Evolutionary conservation across 106 monocot species (phyloP).

Genomic region (Phalaenopsis equestris): DNA sequence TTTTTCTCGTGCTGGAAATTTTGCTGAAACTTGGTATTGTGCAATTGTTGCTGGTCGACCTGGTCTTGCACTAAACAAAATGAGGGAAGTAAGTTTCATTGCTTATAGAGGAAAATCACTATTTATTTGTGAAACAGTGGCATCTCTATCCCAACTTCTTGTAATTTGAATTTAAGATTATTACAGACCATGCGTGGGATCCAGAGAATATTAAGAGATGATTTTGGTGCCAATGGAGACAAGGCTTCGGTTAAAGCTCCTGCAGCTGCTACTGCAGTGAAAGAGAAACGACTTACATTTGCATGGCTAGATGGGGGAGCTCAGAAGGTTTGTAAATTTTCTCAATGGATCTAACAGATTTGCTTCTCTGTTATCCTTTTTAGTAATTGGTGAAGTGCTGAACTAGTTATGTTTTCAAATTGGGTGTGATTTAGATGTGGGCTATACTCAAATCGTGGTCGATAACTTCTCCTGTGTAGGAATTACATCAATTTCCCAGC

Average conservation of each 20-base stretch:
- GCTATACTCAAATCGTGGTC: neutral
- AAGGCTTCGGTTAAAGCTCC: constrained; percentile 10
- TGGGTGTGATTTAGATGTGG: neutral
- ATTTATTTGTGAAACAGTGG: neutral
- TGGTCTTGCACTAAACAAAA: constrained; percentile 52
- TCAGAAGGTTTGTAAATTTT: constrained; percentile 48
- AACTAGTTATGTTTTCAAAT: neutral
- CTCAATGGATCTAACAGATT: neutral
- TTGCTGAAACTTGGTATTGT: constrained; percentile 77
- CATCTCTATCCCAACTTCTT: neutral
- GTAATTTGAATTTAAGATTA: constrained; percentile 16
- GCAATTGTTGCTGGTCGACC: constrained; percentile 87
- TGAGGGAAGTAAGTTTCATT: constrained; percentile 61
- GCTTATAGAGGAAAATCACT: neutral
- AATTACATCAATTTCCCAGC: neutral
- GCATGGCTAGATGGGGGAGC: constrained; percentile 90
- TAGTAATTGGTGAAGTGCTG: neutral
- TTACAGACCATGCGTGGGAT: constrained; percentile 54
- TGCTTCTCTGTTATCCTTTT: neutral
- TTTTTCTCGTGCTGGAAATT: constrained; percentile 76
- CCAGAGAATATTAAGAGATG: constrained; percentile 23
- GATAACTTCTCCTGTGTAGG: neutral
- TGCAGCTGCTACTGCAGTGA: constrained; percentile 49
- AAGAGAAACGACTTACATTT: constrained; percentile 65
- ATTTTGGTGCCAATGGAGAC: constrained; percentile 15